Evolutionary conservation across 106 monocot genomes (phyloP), one percentile per base, ranked within the genome.

Genomic region (Dioscorea alata): DNA sequence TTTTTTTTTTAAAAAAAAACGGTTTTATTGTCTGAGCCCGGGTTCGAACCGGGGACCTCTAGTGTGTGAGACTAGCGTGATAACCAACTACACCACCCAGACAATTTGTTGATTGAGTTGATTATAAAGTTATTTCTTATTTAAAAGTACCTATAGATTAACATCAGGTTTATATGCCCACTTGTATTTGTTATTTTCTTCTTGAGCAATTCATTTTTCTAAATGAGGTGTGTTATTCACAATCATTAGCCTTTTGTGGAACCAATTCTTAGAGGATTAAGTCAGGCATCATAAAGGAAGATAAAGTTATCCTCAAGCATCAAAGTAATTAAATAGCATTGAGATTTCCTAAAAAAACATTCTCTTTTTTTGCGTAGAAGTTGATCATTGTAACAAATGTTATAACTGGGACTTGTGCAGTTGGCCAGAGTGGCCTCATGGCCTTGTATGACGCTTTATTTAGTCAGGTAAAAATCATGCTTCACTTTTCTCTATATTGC

Each of bases 361-460:
- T 13, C 8, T 4, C 4, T 54, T 54, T 54, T 18, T 51, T 13
- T 51, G 51, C 4, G 17, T 19, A 54, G 54, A 16, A 54, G 9
- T 54, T 42, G 10, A 42, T 42, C 10, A 6, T 42, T 42, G 42
- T 10, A 42, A 42, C 42, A 42, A 42, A 42, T 6, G 42, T 42
- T 6, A 42, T 42, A 10, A 42, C 42, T 42, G 42, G 42, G 6
- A 54, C 54, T 54, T 16, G 19, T 54, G 83, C 90, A 50, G 94
- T 91, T 65, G 94, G 94, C 23, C 94, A 95, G 78, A 91, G 79
- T 81, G 90, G 88, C 49, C 86, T 95, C 23, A 95, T 95, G 94
- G 85, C 91, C 71, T 78, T 95, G 16, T 88, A 88, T 65, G 88
- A 88, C 78, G 75, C 77, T 22, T 73, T 83, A 50, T 88, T 88